Evolutionary conservation across 306 rosid genomes (phyloP), one percentile per base, ranked within the genome.

Genomic region (Elaeagnus macrophylla): DNA sequence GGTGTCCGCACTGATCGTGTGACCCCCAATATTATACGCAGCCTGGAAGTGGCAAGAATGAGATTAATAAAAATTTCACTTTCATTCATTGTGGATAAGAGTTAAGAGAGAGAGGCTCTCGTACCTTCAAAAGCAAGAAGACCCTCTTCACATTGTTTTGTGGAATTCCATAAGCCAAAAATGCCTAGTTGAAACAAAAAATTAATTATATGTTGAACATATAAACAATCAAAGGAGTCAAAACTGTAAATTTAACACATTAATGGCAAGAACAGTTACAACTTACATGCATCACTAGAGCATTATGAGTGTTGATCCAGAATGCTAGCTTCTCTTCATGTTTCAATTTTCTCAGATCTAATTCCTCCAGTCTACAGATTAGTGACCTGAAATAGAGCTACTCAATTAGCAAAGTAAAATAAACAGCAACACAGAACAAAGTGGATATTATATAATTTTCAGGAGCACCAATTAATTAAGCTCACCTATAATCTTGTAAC

Each of bases 221-320:
- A 57, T 11, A 72, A 58, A 53, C 13, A 70, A 62, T 46, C 55
- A 32, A 69, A 39, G 48, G 51, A 61, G 12, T n/a, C 42, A 1
- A 38, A 39, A 38, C 18, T 48, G 52, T 57, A 32, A 44, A 25
- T 11, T 19, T 20, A 53, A 36, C 63, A 60, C 42, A 39, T 62
- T 40, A 55, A 32, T 35, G 37, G 43, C 48, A 25, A 46, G 37
- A 61, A 40, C 49, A 47, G 44, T 82, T n/a, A n/a, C n/a, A n/a
- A n/a, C n/a, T n/a, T 91, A 93, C 99, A 81, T 93, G 99, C 99
- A 93, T 93, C 72, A 93, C 86, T 66, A 93, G 76, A 25, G 99
- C 81, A 76, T 93, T 93, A 80, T 93, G 96, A 63, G 88, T 61
- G 75, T 93, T 93, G 58, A 87, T 88, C 99, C 99, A 93, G 65